These are phyloP conservation scores for Stylosanthes scabra DNA, from an alignment of 331 rosid species.

Conservation along the genomic window DNA sequence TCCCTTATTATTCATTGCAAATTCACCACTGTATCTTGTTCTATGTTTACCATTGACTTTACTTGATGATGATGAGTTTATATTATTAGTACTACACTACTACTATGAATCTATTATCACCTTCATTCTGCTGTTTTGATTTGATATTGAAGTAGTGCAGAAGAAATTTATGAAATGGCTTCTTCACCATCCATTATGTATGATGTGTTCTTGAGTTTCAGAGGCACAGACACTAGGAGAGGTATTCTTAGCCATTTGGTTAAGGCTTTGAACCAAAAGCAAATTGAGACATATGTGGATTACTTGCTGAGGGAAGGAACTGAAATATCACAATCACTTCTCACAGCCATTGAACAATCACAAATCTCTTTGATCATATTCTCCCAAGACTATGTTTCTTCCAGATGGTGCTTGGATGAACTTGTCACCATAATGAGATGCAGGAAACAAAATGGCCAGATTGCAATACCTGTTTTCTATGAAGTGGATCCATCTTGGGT, in stretches of 20 bases:
- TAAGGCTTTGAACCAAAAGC: not conserved
- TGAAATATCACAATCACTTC: not conserved
- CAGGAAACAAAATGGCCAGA: not conserved
- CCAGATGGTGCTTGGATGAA: not conserved
- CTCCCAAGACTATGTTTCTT: not conserved
- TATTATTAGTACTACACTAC: no score
- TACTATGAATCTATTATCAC: no score
- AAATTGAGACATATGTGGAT: not conserved
- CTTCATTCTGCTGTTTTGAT: no score
- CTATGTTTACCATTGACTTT: no score
- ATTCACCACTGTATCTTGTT: no score
- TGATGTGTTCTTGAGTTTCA: not conserved
- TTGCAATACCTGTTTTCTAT: not conserved
- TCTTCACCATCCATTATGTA: not conserved
- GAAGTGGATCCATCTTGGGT: not conserved
- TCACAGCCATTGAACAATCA: not conserved
- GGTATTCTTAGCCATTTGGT: not conserved
- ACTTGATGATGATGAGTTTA: no score
- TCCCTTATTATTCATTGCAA: no score
- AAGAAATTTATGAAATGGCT: not conserved
- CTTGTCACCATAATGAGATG: not conserved
- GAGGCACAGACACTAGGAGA: not conserved
- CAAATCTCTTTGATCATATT: not conserved
- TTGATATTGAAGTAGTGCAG: no score
- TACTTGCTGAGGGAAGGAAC: not conserved